phyloP scores from a whole-genome alignment of 257 asterid species.

The Salvia rosmarinus region DNA sequence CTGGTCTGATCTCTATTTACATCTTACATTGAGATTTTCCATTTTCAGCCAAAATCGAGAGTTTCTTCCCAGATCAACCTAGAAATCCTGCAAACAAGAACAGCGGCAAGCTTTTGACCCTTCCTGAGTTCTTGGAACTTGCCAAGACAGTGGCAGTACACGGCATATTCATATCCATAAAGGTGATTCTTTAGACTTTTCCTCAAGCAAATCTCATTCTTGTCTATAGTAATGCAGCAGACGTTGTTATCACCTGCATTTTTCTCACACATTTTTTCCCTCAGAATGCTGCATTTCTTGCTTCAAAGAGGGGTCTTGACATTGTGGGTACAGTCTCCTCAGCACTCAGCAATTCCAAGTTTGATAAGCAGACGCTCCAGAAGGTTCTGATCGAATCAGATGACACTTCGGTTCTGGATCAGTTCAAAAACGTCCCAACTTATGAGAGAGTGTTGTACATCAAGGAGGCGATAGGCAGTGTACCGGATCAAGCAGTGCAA shows the following conservation, averaged over 20 bases:
- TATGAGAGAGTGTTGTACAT: constrained; percentile 63
- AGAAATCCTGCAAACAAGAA: constrained; percentile 75
- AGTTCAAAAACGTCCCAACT: constrained; percentile 52
- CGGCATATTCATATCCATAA: constrained; percentile 57
- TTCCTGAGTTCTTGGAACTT: constrained; percentile 66
- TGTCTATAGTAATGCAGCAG: background rate
- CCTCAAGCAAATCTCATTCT: too few species aligned
- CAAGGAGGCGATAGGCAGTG: constrained; percentile 46
- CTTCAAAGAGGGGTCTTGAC: constrained; percentile 66
- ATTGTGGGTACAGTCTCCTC: constrained; percentile 51
- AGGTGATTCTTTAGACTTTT: constrained; percentile 35
- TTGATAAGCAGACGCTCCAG: constrained; percentile 59
- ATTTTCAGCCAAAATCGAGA: constrained; percentile 67
- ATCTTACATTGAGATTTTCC: constrained; percentile 8
- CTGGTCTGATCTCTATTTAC: background rate
- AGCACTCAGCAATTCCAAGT: constrained; percentile 62
- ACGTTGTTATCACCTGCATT: background rate
- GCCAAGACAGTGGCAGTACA: constrained; percentile 58
- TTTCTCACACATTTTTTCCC: background rate
- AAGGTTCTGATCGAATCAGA: constrained; percentile 73
- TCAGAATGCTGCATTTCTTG: constrained; percentile 78
- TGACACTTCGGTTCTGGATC: constrained; percentile 62
- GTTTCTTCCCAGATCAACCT: constrained; percentile 36
- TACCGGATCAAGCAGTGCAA: constrained; percentile 45
- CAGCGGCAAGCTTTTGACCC: constrained; percentile 67